phyloP scores from a whole-genome alignment of 202 grass and related monocot genomes.

The Setaria viridis region DNA sequence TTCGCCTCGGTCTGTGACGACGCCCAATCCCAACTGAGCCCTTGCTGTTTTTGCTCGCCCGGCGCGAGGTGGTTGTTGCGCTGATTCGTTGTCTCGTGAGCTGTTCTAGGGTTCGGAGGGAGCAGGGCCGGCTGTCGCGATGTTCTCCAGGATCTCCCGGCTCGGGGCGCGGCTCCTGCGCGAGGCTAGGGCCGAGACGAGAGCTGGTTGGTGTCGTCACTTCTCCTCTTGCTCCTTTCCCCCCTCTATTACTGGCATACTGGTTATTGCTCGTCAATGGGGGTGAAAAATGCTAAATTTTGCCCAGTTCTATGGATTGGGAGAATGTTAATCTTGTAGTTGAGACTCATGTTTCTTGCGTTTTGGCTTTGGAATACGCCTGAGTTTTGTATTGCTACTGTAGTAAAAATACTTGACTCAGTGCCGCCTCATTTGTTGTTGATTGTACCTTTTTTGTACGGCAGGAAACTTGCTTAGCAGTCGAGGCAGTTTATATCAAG shows the following conservation, averaged over 20 bases:
- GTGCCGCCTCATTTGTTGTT: neutral
- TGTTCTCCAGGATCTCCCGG: conserved; percentile 68
- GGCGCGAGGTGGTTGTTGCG: neutral
- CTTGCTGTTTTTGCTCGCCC: conserved; percentile 23
- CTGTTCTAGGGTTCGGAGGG: conserved; percentile 53
- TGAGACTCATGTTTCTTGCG: neutral
- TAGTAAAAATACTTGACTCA: neutral
- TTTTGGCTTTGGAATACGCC: neutral
- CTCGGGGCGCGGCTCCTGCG: conserved; percentile 56
- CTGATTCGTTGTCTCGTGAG: conserved; percentile 30
- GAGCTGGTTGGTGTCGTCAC: conserved; percentile 50
- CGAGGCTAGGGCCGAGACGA: conserved; percentile 36
- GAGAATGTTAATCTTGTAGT: neutral
- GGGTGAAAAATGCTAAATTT: neutral
- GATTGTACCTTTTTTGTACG: neutral
- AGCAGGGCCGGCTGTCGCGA: neutral
- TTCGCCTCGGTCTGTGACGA: no score
- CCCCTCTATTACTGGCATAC: neutral
- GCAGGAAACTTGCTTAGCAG: conserved; percentile 34
- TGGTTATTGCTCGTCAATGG: neutral
- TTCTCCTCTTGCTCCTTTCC: neutral
- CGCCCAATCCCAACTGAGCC: no score
- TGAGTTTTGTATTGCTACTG: neutral
- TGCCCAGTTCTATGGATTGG: neutral
- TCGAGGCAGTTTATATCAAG: conserved; percentile 24